Percentiles rank a stretch among this genome's conserved stretches.
Evolutionary conservation across 2,329 filamentous ascomycete species (phyloP).

Genomic region (Fusarium albidum): DNA sequence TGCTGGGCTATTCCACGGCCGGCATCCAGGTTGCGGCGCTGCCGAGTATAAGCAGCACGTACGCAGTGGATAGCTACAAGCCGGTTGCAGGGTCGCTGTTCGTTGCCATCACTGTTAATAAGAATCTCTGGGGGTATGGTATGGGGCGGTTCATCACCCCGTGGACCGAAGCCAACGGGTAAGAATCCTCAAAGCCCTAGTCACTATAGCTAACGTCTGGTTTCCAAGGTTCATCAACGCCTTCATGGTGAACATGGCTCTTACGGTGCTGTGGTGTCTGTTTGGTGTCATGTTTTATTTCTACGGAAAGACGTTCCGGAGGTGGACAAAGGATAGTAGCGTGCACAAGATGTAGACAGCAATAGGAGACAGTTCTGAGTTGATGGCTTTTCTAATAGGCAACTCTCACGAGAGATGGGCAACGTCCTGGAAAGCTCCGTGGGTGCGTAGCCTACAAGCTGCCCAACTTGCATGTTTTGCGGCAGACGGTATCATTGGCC

Average conservation of each 20-base stretch:
- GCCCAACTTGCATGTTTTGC: no score
- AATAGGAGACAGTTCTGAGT: no score
- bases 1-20: conserved; percentile 54
- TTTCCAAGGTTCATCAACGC: no score
- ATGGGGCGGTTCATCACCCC: conserved; percentile 20
- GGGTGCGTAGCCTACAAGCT: no score
- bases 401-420: no score
- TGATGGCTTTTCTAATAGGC: no score
- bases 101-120: conserved; percentile 21
- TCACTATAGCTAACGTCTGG: no score
- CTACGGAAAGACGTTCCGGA: conserved; percentile 11
- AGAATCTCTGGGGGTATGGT: conserved; percentile 22
- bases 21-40: conserved; percentile 54
- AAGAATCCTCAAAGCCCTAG: background rate
- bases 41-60: conserved; percentile 65
- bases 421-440: no score
- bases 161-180: conserved; percentile 14
- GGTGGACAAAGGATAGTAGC: conserved; percentile 9
- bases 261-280: conserved; percentile 2
- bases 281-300: conserved; percentile 10
- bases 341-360: conserved; percentile 7
- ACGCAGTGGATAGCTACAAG: conserved; percentile 71
- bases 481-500: no score
- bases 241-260: conserved; percentile 17
- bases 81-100: no score